Evolutionary conservation across 116 monocot species (phyloP), one percentile per base, ranked within the genome.

Genomic region (Cymodocea nodosa): DNA sequence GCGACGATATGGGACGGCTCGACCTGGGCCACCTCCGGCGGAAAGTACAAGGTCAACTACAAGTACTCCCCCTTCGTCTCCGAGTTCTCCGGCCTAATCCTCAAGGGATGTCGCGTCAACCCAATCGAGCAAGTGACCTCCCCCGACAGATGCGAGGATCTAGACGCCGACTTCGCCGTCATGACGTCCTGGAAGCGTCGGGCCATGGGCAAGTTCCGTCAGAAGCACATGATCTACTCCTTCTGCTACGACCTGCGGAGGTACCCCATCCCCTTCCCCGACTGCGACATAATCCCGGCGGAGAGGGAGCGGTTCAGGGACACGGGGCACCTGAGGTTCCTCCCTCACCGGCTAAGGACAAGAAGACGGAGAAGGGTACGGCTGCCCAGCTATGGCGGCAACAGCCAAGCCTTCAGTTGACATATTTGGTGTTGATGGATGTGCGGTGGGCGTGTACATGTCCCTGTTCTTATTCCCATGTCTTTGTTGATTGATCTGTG

Each of bases 1-100:
- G 87, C 92, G 36, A 92, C 92, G 56, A 84, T 92, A 13, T 92
- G 92, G 92, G 92, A 92, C 37, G 92, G 84, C 5, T 92, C 92
- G 5, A 79, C 35, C 5, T 92, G 92, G 92, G 92, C 92, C 6
- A 92, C 92, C 9, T 64, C 82, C 30, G 92, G 92, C 2, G 92
- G 92, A 20, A 73, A 71, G 53, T 83, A 92, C 85, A 84, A 80
- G 66, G 85, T 78, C 44, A 74, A 92, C 73, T 92, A 92, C 76
- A 74, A 73, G 65, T 92, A 79, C 75, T 70, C 82, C 4, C 92
- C 92, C 17, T 92, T 87, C 70, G 73, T 69, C 16, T 62, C 87
- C 18, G 78, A 82, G 12, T 92, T 87, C 75, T 61, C 82, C 15
- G 76, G 81, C 63, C 85, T 92, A 17, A 68, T 74, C 63, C 82